Evolutionary conservation across 2,329 filamentous ascomycete species (phyloP), one percentile per base, ranked within the genome.

Genomic region (Beauveria pseudobassiana): DNA sequence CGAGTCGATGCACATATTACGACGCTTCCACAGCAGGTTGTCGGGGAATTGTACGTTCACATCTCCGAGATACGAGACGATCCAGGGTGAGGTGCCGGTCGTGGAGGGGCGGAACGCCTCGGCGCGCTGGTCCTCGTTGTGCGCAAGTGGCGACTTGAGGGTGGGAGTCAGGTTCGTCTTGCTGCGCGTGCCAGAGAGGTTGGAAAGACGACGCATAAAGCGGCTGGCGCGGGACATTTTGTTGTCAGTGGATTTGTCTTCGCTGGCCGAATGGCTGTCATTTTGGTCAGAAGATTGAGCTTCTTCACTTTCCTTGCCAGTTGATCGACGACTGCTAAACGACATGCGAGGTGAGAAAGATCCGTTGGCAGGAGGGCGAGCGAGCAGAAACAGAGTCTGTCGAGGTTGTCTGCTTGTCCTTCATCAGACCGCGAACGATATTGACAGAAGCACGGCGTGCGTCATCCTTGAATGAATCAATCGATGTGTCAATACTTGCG

Each of bases 31-130:
- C 14, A 99, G 82, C 52, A 99, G 81, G 60, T 91, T 96, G 71
- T 98, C 93, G 0, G 95, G 95, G 72, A 99, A 97, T 72, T 99
- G 95, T 12, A 98, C 90, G 69, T 99, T 98, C 65, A 99, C 88
- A 69, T 97, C 91, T 54, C 93, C 91, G 73, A 96, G 83, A 64
- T 88, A 87, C 3, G 90, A 80, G 28, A 87, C 80, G 58, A 86
- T 77, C 53, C 73, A 75, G 0, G 76, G 69, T 22, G 69, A 67
- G 10, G 68, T 70, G 62, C 62, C 63, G 2, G 69, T 74, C 20
- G 69, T 72, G 30, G 66, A 69, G 7, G 72, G 70, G 18, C 70
- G 67, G 7, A 64, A 58, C 18, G 77, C 71, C 42, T 61, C 59
- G 12, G 30, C 8, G 28, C 50, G 50, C 18, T 48, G 50, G 8